phyloP scores from a whole-genome alignment of 306 rosid genomes.

The Cucurbita moschata region DNA sequence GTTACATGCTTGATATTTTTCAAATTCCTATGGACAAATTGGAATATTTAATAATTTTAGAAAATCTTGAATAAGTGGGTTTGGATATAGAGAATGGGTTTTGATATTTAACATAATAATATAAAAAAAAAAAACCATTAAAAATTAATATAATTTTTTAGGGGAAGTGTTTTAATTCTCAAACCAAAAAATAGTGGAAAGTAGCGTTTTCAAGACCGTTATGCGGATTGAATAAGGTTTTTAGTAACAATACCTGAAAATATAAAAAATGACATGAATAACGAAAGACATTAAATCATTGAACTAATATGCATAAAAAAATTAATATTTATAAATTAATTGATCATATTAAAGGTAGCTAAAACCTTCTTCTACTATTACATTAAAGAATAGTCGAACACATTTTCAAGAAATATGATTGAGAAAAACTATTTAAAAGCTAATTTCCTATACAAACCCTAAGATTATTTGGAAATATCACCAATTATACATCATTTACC shows the following conservation, averaged over 20 bases:
- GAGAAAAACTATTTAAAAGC: no score
- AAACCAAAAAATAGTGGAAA: no score
- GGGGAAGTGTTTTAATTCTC: no score
- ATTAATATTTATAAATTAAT: background rate
- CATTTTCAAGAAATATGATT: background rate
- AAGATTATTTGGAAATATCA: no score
- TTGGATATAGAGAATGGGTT: background rate
- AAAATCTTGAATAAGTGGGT: background rate
- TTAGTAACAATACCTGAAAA: no score
- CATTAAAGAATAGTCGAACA: background rate
- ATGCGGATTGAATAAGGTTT: no score
- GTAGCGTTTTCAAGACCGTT: no score
- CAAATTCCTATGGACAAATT: background rate
- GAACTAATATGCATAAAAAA: background rate
- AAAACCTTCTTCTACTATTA: no score
- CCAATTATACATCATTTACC: no score
- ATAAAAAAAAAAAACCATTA: background rate
- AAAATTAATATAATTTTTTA: background rate
- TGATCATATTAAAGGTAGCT: background rate
- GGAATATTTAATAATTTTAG: background rate
- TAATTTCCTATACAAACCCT: background rate
- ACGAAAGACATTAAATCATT: no score
- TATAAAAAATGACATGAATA: no score
- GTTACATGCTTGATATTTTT: background rate
- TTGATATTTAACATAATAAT: no score